Evolutionary conservation across 192 early-diverging fungal species (phyloP).

Genomic region (Paraglomus brasilianum): DNA sequence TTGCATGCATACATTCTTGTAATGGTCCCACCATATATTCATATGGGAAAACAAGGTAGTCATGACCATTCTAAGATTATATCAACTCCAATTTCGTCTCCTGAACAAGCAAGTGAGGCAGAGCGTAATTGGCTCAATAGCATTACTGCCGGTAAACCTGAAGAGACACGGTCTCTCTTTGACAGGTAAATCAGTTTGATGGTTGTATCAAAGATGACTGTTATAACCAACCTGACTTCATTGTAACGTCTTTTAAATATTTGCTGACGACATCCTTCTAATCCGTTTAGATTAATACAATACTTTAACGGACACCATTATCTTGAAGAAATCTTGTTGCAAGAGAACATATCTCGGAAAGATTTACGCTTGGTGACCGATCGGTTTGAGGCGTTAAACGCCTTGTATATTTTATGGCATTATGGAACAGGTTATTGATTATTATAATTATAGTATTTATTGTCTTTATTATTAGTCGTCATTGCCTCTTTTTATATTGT

Average conservation of each 20-base stretch:
- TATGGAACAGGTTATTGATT: too few species aligned
- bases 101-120: slow-evolving; percentile 46
- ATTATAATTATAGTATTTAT: too few species aligned
- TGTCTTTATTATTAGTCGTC: too few species aligned
- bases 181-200: slow-evolving; percentile 40
- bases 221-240: background rate
- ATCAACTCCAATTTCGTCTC: slow-evolving; percentile 35
- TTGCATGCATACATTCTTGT: slow-evolving; percentile 76
- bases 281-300: slow-evolving; percentile 55
- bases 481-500: too few species aligned
- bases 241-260: background rate
- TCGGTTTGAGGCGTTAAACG: slow-evolving; percentile 15
- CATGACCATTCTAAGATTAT: slow-evolving; percentile 31
- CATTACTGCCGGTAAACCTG: slow-evolving; percentile 54
- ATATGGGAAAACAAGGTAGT: slow-evolving; percentile 32
- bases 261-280: slow-evolving; percentile 4
- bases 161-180: slow-evolving; percentile 56
- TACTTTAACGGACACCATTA: slow-evolving; percentile 79
- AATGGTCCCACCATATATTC: slow-evolving; percentile 61
- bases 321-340: slow-evolving; percentile 77
- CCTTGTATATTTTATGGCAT: too few species aligned
- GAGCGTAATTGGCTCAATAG: slow-evolving; percentile 52
- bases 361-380: slow-evolving; percentile 17
- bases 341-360: slow-evolving; percentile 29
- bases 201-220: background rate